Conservation (phyloP, 23 red algal species). For the Gracilaria caudata region DNA sequence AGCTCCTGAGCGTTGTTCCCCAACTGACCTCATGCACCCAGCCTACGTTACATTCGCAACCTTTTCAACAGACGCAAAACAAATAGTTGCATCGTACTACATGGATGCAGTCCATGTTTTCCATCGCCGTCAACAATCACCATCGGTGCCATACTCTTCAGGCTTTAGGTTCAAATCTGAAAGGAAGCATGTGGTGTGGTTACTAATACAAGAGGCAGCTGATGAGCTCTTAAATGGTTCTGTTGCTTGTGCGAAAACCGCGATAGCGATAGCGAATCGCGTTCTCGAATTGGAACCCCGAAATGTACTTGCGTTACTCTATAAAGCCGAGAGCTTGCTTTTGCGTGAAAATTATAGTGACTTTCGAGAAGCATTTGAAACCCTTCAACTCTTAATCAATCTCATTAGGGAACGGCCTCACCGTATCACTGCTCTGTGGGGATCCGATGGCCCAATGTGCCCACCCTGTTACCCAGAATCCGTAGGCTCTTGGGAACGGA, state of each 20-base stretch:
- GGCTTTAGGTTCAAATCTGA: conserved; percentile 7
- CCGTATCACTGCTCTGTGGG: conserved; percentile 11
- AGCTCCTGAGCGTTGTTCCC: conserved; percentile 22
- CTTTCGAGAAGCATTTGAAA: conserved; percentile 32
- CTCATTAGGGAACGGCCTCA: conserved; percentile 5
- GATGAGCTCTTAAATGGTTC: background rate
- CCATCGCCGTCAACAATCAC: background rate
- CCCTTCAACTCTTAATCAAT: conserved; percentile 14
- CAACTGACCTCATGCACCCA: background rate
- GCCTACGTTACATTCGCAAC: conserved; percentile 12
- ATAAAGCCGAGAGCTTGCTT: conserved; percentile 49
- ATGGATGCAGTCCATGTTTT: conserved; percentile 57
- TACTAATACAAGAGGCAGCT: conserved; percentile 5
- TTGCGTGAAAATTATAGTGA: conserved; percentile 33
- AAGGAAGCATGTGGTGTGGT: conserved; percentile 16
- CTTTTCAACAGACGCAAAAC: conserved; percentile 49
- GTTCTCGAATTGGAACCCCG: conserved; percentile 39
- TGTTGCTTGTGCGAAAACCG: background rate
- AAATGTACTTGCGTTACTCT: conserved; percentile 54
- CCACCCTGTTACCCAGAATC: conserved; percentile 8
- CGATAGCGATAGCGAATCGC: conserved; percentile 30
- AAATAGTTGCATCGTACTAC: conserved; percentile 58
- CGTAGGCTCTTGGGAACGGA: conserved; percentile 1
- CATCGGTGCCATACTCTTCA: background rate
- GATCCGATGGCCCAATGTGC: conserved; percentile 15